These are phyloP conservation scores for Pugionium cornutum DNA, from an alignment of 345 rosid genomes.

Conservation along the genomic window DNA sequence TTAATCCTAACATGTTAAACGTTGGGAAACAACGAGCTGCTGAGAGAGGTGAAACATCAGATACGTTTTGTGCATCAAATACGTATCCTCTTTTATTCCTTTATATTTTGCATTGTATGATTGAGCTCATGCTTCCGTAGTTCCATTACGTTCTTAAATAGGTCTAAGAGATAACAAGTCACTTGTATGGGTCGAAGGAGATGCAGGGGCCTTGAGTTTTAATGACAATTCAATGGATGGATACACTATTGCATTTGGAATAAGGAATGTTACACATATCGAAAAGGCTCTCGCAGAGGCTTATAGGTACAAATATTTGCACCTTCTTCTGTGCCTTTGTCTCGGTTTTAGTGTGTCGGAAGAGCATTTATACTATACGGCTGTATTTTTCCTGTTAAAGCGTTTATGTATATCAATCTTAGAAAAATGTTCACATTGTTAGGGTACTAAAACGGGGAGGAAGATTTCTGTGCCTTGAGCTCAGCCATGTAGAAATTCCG, in stretches of 20 bases:
- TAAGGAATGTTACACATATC: conserved; percentile 94
- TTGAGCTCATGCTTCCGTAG: conserved; percentile 15
- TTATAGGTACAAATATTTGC: conserved; percentile 47
- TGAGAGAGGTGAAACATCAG: conserved; percentile 61
- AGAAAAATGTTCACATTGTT: conserved; percentile 18
- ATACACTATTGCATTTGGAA: conserved; percentile 96
- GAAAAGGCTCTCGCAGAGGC: conserved; percentile 94
- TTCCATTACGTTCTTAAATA: conserved; percentile 10
- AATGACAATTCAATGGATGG: conserved; percentile 83
- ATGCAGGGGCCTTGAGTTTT: conserved; percentile 86
- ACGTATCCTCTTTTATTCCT: background rate
- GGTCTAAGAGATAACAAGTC: conserved; percentile 57
- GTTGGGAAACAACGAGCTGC: conserved; percentile 81
- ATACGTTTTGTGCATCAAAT: conserved; percentile 15
- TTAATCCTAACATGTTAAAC: conserved; percentile 85
- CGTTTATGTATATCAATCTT: background rate
- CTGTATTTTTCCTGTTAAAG: background rate
- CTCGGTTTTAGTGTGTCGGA: background rate
- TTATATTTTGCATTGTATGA: background rate
- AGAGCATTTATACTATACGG: background rate
- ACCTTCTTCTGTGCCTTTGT: conserved; percentile 2
- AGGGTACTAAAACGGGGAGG: conserved; percentile 93
- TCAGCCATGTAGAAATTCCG: conserved; percentile 88
- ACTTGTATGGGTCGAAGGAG: conserved; percentile 86
- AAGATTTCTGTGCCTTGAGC: conserved; percentile 91